phyloP scores from a whole-genome alignment of 768 basidiomycete genomes.

The Tylopilus vinaceipallidus region DNA sequence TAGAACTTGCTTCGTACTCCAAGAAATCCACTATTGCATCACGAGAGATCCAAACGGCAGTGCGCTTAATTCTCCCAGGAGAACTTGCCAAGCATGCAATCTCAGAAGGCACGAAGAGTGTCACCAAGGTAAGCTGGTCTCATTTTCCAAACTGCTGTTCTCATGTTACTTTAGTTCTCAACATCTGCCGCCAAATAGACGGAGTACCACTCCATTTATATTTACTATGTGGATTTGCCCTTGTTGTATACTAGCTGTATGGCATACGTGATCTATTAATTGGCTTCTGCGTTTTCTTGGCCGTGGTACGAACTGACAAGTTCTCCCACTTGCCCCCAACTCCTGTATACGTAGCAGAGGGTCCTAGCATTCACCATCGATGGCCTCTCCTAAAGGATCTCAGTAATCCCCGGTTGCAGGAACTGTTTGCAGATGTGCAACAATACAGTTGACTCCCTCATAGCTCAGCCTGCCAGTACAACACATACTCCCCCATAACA shows the following conservation, averaged over 20 bases:
- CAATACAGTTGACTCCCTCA: too few species aligned
- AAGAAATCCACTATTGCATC: conserved; percentile 99
- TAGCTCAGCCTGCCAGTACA: too few species aligned
- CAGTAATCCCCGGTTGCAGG: too few species aligned
- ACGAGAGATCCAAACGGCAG: conserved; percentile 96
- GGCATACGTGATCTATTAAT: conserved; percentile 30
- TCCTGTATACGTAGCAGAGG: too few species aligned
- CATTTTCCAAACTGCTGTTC: neutral
- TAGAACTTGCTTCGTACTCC: conserved; percentile 95
- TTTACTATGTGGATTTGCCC: conserved; percentile 12
- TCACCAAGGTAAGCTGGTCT: conserved; percentile 48
- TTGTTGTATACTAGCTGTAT: conserved; percentile 36
- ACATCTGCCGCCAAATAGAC: conserved; percentile 44
- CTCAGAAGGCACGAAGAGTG: conserved; percentile 85
- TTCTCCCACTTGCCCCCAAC: too few species aligned
- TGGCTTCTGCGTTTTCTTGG: neutral
- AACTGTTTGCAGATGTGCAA: too few species aligned
- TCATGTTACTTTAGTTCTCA: conserved; percentile 36
- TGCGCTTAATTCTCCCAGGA: conserved; percentile 93
- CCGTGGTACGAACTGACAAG: too few species aligned
- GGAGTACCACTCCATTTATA: conserved; percentile 7
- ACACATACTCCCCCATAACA: too few species aligned
- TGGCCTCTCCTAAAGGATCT: too few species aligned
- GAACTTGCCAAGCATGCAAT: conserved; percentile 99
- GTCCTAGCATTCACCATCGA: too few species aligned